Conservation (phyloP, 2,329 filamentous ascomycete genomes). For the Hymenoscyphus linearis region DNA sequence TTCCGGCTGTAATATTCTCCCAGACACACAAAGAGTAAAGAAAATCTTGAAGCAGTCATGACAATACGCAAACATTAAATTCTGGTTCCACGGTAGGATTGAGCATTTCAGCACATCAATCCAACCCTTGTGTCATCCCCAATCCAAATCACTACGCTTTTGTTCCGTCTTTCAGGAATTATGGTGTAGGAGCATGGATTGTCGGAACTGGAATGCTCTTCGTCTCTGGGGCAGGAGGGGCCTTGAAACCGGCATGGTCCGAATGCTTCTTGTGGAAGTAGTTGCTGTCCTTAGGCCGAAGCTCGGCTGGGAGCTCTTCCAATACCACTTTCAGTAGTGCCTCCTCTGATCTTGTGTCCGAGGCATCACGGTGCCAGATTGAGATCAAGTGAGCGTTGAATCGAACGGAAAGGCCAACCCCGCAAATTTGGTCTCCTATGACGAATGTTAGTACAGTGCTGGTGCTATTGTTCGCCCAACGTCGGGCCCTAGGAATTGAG, state of each 20-base stretch:
- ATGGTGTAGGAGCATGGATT: slow-evolving; percentile 23
- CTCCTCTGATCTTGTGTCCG: slow-evolving; percentile 73
- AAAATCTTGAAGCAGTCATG: neutral
- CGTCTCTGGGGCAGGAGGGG: slow-evolving; percentile 40
- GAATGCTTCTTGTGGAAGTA: slow-evolving; percentile 88
- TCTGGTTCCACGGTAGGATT: neutral
- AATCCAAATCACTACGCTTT: neutral
- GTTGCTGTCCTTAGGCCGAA: slow-evolving; percentile 64
- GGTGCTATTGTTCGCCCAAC: neutral
- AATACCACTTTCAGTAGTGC: slow-evolving; percentile 68
- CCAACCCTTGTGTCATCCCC: neutral
- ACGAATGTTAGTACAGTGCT: slow-evolving; percentile 8
- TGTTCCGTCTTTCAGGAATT: slow-evolving; percentile 1
- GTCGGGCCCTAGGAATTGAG: slow-evolving; percentile 9
- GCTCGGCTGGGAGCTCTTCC: slow-evolving; percentile 64
- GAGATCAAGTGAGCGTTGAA: slow-evolving; percentile 87
- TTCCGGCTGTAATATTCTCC: neutral
- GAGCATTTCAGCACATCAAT: neutral
- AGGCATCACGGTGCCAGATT: slow-evolving; percentile 87
- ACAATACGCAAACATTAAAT: neutral
- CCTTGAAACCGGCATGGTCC: slow-evolving; percentile 78
- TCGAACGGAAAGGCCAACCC: slow-evolving; percentile 78
- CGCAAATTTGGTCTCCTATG: slow-evolving; percentile 79
- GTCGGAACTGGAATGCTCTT: slow-evolving; percentile 21
- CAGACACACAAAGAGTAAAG: neutral